These are phyloP conservation scores for Solanum hybrid DNA, from an alignment of 305 asterid species.

Conservation along the genomic window DNA sequence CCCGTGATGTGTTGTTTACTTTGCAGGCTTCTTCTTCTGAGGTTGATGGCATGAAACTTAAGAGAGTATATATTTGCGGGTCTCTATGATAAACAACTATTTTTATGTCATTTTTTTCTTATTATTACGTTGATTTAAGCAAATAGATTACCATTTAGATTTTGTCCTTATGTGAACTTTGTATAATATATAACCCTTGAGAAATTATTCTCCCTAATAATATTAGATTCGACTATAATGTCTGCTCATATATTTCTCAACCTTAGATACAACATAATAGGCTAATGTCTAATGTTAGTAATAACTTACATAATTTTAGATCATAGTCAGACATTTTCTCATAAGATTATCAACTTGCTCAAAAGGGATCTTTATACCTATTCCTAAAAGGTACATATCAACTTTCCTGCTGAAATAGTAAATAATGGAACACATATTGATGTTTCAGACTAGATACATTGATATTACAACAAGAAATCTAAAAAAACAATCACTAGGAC, in stretches of 20 bases:
- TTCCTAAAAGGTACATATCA: not conserved
- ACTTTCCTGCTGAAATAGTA: not conserved
- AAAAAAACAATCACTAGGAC: not conserved
- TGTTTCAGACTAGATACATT: not conserved
- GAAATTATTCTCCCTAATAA: not conserved
- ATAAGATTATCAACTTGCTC: not conserved
- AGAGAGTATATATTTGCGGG: not conserved
- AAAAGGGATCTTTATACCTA: not conserved
- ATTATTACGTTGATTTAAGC: not conserved
- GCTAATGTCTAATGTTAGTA: not conserved
- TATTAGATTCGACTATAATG: not conserved
- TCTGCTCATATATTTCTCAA: not conserved
- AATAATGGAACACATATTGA: not conserved
- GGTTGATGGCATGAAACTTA: not conserved
- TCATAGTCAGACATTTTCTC: not conserved
- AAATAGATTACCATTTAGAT: not conserved
- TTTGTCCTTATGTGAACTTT: not conserved
- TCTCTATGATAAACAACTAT: not conserved
- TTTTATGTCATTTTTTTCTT: not conserved
- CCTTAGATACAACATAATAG: not conserved
- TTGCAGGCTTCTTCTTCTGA: not conserved
- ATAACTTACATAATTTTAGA: not conserved
- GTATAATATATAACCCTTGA: not conserved
- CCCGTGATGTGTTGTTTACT: not conserved
- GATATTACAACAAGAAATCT: not conserved